Conservation (phyloP, 2,329 filamentous ascomycete species). For the Arthrinium puccinioides region DNA sequence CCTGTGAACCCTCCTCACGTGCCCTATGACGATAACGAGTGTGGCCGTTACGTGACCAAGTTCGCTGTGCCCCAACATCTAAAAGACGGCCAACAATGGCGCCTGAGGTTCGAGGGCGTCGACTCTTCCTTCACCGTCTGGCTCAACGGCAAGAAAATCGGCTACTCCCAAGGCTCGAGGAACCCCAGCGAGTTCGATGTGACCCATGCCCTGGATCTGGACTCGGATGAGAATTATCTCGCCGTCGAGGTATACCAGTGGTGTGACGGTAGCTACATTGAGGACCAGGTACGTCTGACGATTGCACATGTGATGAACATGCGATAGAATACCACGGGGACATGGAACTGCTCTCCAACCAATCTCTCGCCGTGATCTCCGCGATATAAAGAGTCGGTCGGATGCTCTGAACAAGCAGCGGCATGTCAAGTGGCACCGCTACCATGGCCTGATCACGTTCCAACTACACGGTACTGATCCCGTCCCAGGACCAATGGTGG, state of each 20-base stretch:
- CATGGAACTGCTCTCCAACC: too few relatives aligned
- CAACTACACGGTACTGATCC: too few relatives aligned
- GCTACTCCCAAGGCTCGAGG: slow-evolving; percentile 65
- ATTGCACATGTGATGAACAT: too few relatives aligned
- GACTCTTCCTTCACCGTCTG: slow-evolving; percentile 66
- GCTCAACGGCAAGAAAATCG: slow-evolving; percentile 60
- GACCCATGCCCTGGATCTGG: slow-evolving; percentile 38
- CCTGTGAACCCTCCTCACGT: slow-evolving; percentile 59
- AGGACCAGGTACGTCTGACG: slow-evolving; percentile 49
- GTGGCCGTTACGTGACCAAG: slow-evolving; percentile 52
- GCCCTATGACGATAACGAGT: slow-evolving; percentile 57
- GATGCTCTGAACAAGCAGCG: too few relatives aligned
- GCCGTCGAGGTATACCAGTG: slow-evolving; percentile 65
- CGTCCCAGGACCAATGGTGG: slow-evolving; percentile 68
- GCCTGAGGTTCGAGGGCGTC: slow-evolving; percentile 69
- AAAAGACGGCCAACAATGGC: slow-evolving; percentile 43
- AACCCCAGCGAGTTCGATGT: slow-evolving; percentile 71
- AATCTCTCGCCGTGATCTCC: too few relatives aligned
- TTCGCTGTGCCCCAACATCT: slow-evolving; percentile 45
- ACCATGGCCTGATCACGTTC: too few relatives aligned
- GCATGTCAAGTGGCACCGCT: too few relatives aligned
- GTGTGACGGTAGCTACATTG: slow-evolving; percentile 65
- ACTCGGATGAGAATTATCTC: slow-evolving; percentile 43
- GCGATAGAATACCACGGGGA: too few relatives aligned
- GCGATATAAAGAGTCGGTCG: too few relatives aligned